phyloP scores from a whole-genome alignment of 768 basidiomycete species.

The Trametes cinnabarina region DNA sequence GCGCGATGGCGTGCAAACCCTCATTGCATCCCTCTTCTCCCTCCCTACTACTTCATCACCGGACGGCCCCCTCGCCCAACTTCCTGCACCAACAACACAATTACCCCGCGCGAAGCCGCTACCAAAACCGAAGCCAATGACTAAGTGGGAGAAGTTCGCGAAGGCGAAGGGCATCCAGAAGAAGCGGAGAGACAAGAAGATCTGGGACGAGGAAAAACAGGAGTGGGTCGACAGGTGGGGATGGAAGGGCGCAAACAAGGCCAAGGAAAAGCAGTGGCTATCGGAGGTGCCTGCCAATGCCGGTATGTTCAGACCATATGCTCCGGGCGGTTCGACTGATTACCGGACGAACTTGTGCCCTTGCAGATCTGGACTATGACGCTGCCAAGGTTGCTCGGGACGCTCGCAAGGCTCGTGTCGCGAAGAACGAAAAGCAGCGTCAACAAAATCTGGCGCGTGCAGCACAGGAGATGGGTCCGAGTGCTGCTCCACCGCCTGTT shows the following conservation, averaged over 20 bases:
- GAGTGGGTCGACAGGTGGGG: slow-evolving; percentile 95
- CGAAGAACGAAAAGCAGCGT: slow-evolving; percentile 82
- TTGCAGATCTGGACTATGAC: slow-evolving; percentile 72
- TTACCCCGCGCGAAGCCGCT: slow-evolving; percentile 91
- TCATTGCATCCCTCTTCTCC: slow-evolving; percentile 76
- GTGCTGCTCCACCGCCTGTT: slow-evolving; percentile 6
- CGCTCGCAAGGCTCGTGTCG: slow-evolving; percentile 76
- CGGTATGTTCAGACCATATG: slow-evolving; percentile 43
- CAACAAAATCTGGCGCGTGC: slow-evolving; percentile 69
- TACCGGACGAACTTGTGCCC: neutral
- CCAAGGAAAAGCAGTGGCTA: slow-evolving; percentile 85
- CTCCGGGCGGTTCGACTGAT: neutral
- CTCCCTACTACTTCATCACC: slow-evolving; percentile 74
- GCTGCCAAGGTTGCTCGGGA: slow-evolving; percentile 72
- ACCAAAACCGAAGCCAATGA: slow-evolving; percentile 87
- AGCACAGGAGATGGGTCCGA: slow-evolving; percentile 30
- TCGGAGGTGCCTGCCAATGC: slow-evolving; percentile 86
- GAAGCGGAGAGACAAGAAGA: slow-evolving; percentile 68
- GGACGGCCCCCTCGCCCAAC: slow-evolving; percentile 80
- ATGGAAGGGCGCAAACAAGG: slow-evolving; percentile 82
- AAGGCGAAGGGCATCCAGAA: slow-evolving; percentile 91
- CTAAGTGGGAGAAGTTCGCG: slow-evolving; percentile 97
- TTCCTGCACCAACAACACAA: slow-evolving; percentile 72
- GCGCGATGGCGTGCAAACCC: slow-evolving; percentile 77
- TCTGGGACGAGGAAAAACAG: slow-evolving; percentile 94